phyloP scores from a whole-genome alignment of 2,329 filamentous ascomycete genomes.

The Colletotrichum liriopes region DNA sequence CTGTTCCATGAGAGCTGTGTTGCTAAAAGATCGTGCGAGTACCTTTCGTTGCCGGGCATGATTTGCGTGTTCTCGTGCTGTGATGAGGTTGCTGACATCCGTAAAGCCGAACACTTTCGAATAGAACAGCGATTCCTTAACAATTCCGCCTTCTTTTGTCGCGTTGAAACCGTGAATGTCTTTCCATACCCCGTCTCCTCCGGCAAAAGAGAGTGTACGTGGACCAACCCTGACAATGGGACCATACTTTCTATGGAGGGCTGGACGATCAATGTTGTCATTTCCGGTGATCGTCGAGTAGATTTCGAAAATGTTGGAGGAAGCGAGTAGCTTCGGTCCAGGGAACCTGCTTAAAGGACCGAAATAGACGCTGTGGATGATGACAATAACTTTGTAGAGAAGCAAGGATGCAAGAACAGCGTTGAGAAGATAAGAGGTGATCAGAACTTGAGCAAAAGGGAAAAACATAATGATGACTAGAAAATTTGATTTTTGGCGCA shows the following conservation, averaged over 20 bases:
- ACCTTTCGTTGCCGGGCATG: conserved; percentile 22
- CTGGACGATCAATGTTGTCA: background rate
- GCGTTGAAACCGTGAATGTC: conserved; percentile 19
- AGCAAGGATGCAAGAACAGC: background rate
- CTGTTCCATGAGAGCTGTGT: conserved; percentile 22
- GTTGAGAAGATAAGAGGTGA: too few species aligned
- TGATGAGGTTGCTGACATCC: background rate
- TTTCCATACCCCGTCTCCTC: conserved; percentile 17
- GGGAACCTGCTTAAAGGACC: background rate
- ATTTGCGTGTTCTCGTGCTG: conserved; percentile 1
- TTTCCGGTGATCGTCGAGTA: background rate
- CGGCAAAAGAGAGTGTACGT: background rate
- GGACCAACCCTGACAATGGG: background rate
- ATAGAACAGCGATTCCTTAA: conserved; percentile 3
- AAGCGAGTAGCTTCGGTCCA: background rate
- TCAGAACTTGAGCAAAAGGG: too few species aligned
- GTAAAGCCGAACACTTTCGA: background rate
- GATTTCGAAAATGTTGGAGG: background rate
- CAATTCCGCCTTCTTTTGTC: conserved; percentile 2
- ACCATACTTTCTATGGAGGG: background rate
- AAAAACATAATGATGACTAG: too few species aligned
- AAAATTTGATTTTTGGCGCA: too few species aligned
- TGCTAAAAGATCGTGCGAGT: conserved; percentile 14
- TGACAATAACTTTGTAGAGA: background rate
- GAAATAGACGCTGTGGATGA: background rate